phyloP scores from a whole-genome alignment of 2,329 filamentous ascomycete genomes.

The Iodosphaeria phyllophila region DNA sequence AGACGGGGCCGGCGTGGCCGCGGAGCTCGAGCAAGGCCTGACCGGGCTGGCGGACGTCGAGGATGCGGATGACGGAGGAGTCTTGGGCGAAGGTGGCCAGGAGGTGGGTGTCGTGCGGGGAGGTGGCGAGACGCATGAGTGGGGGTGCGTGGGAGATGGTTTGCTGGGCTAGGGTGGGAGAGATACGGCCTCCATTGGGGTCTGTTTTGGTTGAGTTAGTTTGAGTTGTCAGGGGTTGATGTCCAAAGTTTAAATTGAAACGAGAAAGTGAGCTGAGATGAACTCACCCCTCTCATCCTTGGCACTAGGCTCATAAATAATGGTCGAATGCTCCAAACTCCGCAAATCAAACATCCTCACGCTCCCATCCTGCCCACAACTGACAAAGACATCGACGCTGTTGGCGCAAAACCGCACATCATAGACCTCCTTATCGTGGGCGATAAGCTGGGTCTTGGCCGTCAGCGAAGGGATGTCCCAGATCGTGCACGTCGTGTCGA shows the following conservation, averaged over 20 bases:
- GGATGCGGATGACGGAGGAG: constrained; percentile 77
- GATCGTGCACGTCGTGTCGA: constrained; percentile 97
- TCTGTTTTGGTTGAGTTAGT: constrained; percentile 16
- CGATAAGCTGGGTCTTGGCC: constrained; percentile 94
- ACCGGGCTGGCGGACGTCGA: constrained; percentile 89
- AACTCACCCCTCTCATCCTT: constrained; percentile 53
- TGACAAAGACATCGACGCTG: constrained; percentile 96
- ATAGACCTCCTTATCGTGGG: constrained; percentile 97
- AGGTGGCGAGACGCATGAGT: constrained; percentile 66
- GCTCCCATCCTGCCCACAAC: constrained; percentile 91
- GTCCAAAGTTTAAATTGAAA: neutral
- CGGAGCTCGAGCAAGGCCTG: constrained; percentile 87
- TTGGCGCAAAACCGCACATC: constrained; percentile 97
- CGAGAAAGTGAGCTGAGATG: neutral
- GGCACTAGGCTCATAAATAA: constrained; percentile 93
- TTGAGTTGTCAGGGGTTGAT: neutral
- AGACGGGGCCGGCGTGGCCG: constrained; percentile 70
- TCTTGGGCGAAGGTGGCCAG: constrained; percentile 95
- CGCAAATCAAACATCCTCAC: constrained; percentile 97
- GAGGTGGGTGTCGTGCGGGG: constrained; percentile 86
- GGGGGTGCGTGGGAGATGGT: constrained; percentile 63
- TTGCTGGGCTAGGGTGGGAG: constrained; percentile 59
- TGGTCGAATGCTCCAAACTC: constrained; percentile 93
- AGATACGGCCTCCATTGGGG: constrained; percentile 41
- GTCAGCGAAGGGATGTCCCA: constrained; percentile 98